Conservation (phyloP, 2,329 filamentous ascomycete species). For the Neopestalotiopsis rosae region DNA sequence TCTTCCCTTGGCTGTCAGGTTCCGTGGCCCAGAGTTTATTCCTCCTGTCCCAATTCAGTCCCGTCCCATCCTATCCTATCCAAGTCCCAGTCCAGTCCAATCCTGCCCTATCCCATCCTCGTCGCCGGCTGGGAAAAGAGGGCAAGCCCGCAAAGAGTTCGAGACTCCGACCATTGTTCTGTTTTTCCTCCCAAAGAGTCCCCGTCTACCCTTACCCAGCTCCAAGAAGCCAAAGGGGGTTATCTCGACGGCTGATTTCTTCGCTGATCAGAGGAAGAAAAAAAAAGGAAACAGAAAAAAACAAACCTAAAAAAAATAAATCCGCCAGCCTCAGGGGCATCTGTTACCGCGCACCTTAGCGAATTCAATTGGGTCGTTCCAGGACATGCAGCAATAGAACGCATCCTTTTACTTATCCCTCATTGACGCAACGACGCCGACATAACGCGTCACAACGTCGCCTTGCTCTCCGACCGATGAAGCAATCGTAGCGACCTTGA, state of each 20-base stretch:
- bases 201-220: slow-evolving; percentile 8
- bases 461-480: slow-evolving; percentile 2
- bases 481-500: neutral
- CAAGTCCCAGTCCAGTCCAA: neutral
- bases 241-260: neutral
- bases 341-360: neutral
- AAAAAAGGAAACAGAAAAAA: neutral
- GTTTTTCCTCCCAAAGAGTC: neutral
- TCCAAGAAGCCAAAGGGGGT: neutral
- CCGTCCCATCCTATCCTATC: neutral
- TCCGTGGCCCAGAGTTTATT: slow-evolving; percentile 13
- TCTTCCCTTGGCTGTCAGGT: slow-evolving; percentile 7
- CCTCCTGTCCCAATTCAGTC: slow-evolving; percentile 8
- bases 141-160: neutral
- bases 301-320: neutral
- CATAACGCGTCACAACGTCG: slow-evolving; percentile 6
- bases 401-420: neutral
- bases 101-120: neutral
- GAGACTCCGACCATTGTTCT: slow-evolving; percentile 3
- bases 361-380: neutral
- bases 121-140: no score
- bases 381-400: slow-evolving; percentile 4
- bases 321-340: neutral
- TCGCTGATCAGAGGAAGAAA: neutral
- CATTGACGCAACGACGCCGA: neutral